A percentile compares a stretch with the other conserved stretches of the same genome.
Conservation (phyloP, 768 basidiomycete genomes). For the Gloeophyllum trabeum region DNA sequence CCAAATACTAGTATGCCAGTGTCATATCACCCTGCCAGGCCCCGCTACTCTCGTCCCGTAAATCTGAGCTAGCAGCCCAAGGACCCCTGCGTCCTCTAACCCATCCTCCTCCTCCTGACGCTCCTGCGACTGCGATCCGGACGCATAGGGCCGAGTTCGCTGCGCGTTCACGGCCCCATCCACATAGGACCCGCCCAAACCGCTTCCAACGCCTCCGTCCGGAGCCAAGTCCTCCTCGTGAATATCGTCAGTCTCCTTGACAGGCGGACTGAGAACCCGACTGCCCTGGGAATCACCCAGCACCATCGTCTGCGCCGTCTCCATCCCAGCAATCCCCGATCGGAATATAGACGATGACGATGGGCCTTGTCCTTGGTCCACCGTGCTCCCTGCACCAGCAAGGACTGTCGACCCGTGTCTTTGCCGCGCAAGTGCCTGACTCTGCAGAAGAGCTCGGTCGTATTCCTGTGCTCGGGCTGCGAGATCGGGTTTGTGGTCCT, state of each 20-base stretch:
- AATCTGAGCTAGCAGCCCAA: constrained; percentile 81
- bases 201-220: constrained; percentile 49
- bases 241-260: constrained; percentile 13
- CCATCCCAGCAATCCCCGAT: constrained; percentile 30
- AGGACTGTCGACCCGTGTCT: constrained; percentile 15
- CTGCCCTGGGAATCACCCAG: constrained; percentile 71
- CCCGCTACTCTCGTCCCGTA: constrained; percentile 50
- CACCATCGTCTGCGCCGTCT: constrained; percentile 59
- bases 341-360: constrained; percentile 30
- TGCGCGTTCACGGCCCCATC: constrained; percentile 48
- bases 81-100: constrained; percentile 71
- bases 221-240: constrained; percentile 34
- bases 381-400: constrained; percentile 31
- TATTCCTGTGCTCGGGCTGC: constrained; percentile 53
- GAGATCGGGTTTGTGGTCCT: neutral
- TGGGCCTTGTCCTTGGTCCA: constrained; percentile 15
- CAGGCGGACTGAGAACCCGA: constrained; percentile 8
- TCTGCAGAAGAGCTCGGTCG: constrained; percentile 64
- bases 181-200: constrained; percentile 66
- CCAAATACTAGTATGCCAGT: no score
- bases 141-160: constrained; percentile 17
- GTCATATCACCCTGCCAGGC: constrained; percentile 34
- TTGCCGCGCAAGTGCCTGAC: constrained; percentile 45
- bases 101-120: constrained; percentile 50
- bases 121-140: constrained; percentile 19